phyloP scores from a whole-genome alignment of 2,329 filamentous ascomycete genomes.

The Fusarium tuaranense region DNA sequence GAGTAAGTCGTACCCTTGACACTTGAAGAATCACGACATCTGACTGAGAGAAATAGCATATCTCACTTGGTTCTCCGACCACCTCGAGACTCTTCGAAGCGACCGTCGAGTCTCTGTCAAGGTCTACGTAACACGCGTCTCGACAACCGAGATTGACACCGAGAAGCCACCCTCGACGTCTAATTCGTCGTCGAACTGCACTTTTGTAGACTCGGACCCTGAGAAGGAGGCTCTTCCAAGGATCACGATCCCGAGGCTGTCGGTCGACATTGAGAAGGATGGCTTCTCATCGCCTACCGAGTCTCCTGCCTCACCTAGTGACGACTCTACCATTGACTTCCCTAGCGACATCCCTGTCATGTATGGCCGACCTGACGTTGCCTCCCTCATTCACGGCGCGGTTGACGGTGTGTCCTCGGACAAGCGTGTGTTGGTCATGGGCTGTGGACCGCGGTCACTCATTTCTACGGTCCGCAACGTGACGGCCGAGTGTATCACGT shows the following conservation, averaged over 20 bases:
- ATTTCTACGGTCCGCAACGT: conserved; percentile 57
- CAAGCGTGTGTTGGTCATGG: conserved; percentile 56
- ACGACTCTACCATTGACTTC: neutral
- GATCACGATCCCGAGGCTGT: conserved; percentile 3
- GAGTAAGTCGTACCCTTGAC: conserved; percentile 41
- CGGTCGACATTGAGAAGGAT: conserved; percentile 32
- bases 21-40: neutral
- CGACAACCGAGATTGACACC: conserved; percentile 18
- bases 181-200: conserved; percentile 21
- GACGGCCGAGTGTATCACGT: conserved; percentile 53
- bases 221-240: conserved; percentile 23
- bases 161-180: conserved; percentile 17
- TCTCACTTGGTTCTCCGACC: conserved; percentile 53
- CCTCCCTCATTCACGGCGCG: conserved; percentile 48
- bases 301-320: conserved; percentile 3
- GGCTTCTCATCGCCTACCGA: conserved; percentile 20
- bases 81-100: conserved; percentile 48
- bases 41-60: conserved; percentile 43
- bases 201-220: conserved; percentile 4
- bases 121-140: conserved; percentile 51
- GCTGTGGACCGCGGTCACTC: conserved; percentile 59
- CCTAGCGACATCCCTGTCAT: conserved; percentile 41
- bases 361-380: conserved; percentile 53
- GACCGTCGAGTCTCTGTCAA: conserved; percentile 47
- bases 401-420: conserved; percentile 44